Percentiles rank a stretch among this genome's conserved stretches.
These are phyloP conservation scores for Ogataea paraovalis DNA, from an alignment of 805 yeast species.

Conservation along the genomic window DNA sequence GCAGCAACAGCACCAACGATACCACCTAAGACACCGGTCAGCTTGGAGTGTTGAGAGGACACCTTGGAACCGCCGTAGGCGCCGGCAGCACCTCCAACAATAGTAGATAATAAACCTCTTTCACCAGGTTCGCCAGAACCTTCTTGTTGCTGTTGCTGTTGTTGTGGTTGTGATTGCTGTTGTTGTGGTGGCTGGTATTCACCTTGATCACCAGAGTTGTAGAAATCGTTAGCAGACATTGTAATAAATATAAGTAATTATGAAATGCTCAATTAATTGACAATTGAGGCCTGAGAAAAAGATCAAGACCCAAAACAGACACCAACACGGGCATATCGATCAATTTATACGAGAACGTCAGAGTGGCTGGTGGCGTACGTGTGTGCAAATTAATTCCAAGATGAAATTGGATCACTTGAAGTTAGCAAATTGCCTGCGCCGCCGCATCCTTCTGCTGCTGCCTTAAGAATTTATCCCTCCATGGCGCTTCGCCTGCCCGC, in stretches of 20 bases:
- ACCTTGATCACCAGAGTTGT: conserved; percentile 41
- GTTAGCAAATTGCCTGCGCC: no score
- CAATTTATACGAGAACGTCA: not conserved
- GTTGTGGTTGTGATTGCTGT: conserved; percentile 29
- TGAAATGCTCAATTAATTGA: not conserved
- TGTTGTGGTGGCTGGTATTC: conserved; percentile 29
- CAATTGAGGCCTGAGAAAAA: not conserved
- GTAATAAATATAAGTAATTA: conserved; percentile 2
- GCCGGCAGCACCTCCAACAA: conserved; percentile 52
- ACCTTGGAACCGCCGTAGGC: conserved; percentile 47
- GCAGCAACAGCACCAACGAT: conserved; percentile 30
- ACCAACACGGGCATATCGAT: not conserved
- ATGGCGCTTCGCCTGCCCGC: no score
- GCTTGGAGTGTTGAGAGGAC: conserved; percentile 37
- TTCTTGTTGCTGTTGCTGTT: no score
- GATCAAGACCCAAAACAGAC: not conserved
- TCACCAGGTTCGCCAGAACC: conserved; percentile 31
- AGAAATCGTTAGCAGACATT: conserved; percentile 59
- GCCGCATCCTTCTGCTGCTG: no score
- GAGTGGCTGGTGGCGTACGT: not conserved
- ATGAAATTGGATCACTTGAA: not conserved
- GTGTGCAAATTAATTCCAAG: not conserved
- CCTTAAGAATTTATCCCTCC: no score
- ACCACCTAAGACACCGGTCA: conserved; percentile 51
- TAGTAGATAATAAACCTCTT: conserved; percentile 41